Conservation (phyloP, 495 filamentous ascomycete species). For the Penicillium pancosmium region DNA sequence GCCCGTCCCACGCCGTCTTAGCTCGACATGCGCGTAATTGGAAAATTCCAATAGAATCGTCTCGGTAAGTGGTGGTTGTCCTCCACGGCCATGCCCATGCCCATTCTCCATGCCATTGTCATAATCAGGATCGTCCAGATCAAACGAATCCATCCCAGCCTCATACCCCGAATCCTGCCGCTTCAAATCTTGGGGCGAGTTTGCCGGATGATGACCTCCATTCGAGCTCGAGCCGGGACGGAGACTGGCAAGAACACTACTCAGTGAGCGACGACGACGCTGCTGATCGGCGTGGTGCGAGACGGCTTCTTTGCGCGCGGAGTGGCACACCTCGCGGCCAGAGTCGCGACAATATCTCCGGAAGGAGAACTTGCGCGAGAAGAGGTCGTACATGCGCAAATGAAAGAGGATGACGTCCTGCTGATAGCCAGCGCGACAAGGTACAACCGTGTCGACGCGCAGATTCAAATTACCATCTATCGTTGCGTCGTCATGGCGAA, state of each 20-base stretch:
- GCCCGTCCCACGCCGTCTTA: conserved; percentile 67
- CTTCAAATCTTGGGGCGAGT: conserved; percentile 20
- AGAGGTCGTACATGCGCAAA: conserved; percentile 92
- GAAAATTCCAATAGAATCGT: conserved; percentile 89
- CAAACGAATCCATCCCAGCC: conserved; percentile 46
- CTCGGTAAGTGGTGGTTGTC: conserved; percentile 54
- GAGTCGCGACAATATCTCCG: conserved; percentile 91
- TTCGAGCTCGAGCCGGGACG: conserved; percentile 53
- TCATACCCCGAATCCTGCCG: conserved; percentile 64
- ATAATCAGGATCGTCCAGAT: background rate
- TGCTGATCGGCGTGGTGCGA: conserved; percentile 52
- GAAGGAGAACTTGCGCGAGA: conserved; percentile 83
- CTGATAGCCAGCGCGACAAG: conserved; percentile 52
- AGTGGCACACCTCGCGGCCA: conserved; percentile 90
- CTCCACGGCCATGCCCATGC: conserved; percentile 24
- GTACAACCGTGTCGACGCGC: conserved; percentile 78
- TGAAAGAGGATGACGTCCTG: conserved; percentile 87
- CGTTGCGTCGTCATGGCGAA: conserved; percentile 90
- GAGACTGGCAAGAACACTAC: conserved; percentile 71
- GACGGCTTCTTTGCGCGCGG: conserved; percentile 68
- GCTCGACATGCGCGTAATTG: conserved; percentile 92
- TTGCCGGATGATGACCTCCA: conserved; percentile 1
- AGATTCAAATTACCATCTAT: conserved; percentile 97
- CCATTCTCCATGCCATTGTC: conserved; percentile 18
- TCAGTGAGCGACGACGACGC: conserved; percentile 64